A percentile compares a stretch with the other conserved stretches of the same genome.
These are phyloP conservation scores for Musa balbisiana DNA, from an alignment of 202 grass and related monocot species.

Conservation along the genomic window DNA sequence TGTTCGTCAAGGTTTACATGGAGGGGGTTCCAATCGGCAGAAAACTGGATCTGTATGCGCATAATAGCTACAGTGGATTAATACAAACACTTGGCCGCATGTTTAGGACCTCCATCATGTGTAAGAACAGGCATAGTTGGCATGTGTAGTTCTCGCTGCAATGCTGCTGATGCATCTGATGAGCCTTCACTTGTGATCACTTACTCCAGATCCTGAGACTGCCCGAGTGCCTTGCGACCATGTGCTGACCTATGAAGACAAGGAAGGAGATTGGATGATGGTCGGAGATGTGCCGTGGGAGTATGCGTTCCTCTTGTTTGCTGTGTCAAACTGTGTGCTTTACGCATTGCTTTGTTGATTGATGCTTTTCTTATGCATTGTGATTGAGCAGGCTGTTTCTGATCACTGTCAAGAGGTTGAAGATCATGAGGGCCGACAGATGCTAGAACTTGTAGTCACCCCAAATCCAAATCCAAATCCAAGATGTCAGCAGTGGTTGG, in stretches of 20 bases:
- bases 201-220: constrained; percentile 23
- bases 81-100: constrained; percentile 39
- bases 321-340: not conserved
- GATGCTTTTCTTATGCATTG: not conserved
- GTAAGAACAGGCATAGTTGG: constrained; percentile 30
- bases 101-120: constrained; percentile 45
- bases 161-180: too few species aligned
- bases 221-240: constrained; percentile 12
- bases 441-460: constrained; percentile 6
- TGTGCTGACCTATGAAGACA: constrained; percentile 55
- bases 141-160: not conserved
- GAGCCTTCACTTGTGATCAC: not conserved
- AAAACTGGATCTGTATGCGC: constrained; percentile 46
- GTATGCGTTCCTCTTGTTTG: constrained; percentile 29
- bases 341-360: not conserved
- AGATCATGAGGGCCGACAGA: constrained; percentile 39
- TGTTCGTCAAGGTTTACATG: constrained; percentile 68
- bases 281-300: constrained; percentile 64
- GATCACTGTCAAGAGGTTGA: constrained; percentile 45
- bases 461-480: not conserved
- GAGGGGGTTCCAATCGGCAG: constrained; percentile 61
- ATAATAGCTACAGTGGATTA: constrained; percentile 38
- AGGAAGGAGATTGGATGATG: constrained; percentile 78
- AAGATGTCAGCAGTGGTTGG: not conserved
- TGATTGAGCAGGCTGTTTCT: constrained; percentile 42